Conservation (phyloP, 257 asterid genomes). For the Solanum microdontum region DNA sequence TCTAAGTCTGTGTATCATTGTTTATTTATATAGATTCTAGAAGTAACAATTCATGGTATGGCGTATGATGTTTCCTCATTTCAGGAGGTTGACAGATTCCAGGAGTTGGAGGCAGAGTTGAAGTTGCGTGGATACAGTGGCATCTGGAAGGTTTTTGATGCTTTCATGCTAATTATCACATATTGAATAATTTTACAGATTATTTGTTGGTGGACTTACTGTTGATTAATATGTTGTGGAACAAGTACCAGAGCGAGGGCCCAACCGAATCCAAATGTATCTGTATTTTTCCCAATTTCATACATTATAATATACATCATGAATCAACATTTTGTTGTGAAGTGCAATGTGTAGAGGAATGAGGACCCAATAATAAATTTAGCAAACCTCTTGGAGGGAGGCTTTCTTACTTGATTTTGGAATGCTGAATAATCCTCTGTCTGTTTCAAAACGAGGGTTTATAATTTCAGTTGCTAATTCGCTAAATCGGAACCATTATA, state of each 20-base stretch:
- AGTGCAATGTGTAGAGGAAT: background rate
- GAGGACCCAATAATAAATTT: background rate
- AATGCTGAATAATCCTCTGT: background rate
- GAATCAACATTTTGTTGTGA: background rate
- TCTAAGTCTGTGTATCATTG: background rate
- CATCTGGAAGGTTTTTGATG: slow-evolving; percentile 74
- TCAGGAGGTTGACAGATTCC: slow-evolving; percentile 96
- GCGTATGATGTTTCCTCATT: background rate
- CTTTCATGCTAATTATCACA: slow-evolving; percentile 9
- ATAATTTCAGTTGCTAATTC: background rate
- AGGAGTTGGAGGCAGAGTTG: slow-evolving; percentile 66
- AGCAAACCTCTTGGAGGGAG: background rate
- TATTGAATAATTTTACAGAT: background rate
- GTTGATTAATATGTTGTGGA: background rate
- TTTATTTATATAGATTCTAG: background rate
- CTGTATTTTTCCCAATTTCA: background rate
- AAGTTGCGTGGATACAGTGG: slow-evolving; percentile 73
- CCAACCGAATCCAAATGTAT: background rate
- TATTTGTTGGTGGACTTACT: background rate
- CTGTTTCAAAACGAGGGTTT: background rate
- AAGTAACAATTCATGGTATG: background rate
- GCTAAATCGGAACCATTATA: background rate
- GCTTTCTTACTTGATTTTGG: background rate
- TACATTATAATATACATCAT: background rate
- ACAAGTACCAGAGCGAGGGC: background rate